Evolutionary conservation across 2,329 filamentous ascomycete species (phyloP), one percentile per base, ranked within the genome.

Genomic region (Ophiostoma tasmaniense): DNA sequence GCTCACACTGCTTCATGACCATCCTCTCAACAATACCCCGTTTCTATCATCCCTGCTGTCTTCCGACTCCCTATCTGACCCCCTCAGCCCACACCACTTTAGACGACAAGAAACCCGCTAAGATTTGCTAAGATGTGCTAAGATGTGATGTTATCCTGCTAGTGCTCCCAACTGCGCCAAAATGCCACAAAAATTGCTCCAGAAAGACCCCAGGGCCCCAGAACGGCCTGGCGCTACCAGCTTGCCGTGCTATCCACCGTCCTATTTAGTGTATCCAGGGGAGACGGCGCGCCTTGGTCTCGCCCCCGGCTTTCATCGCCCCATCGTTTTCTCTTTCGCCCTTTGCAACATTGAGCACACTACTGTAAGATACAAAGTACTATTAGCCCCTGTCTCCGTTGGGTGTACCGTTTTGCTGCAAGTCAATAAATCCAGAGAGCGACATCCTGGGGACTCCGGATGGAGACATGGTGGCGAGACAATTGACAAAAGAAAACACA

Each of bases 71-170:
- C 28, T 62, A 55, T 61, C 30, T 64, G 20, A 25, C 61, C 30
- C 55, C 55, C 55, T 62, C 59, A 33, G 61, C 30, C 20, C 30
- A 64, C 61, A 64, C 61, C 61, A 64, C 61, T 64, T 64, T 37
- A 64, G n/a, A 37, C 61, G 33, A 37, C 20, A 37, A 22, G 33
- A 64, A 33, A 35, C 20, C 61, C 61, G 61, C 61, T 37, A 35
- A 62, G 59, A 30, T 61, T 11, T 61, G 55, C 55, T 61, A 61
- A 62, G 28, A n/a, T 62, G 59, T 33, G 28, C 59, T 62, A 33
- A 35, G 59, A 37, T 33, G 59, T 62, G 28, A 22, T 64, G 61
- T n/a, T 64, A 33, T 62, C 59, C 22, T 55, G 30, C 20, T 64
- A 37, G 61, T 64, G 20, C 3, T 64, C 2, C 61, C 20, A 64